Conservation (phyloP, 805 yeast genomes). For the Schizosaccharomyces cryophilus region DNA sequence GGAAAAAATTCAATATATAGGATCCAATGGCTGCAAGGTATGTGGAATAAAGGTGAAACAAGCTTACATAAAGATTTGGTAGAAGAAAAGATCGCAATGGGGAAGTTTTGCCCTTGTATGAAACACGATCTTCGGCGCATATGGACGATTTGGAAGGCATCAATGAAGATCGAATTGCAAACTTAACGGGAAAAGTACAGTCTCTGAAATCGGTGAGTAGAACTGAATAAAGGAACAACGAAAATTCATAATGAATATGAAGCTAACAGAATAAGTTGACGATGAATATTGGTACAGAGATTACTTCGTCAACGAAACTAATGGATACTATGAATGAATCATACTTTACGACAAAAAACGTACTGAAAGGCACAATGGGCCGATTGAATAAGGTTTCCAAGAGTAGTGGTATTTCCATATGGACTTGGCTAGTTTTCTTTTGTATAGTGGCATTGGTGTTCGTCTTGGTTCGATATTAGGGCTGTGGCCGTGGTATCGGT, state of each 20-base stretch:
- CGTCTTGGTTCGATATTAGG: background rate
- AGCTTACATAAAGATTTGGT: background rate
- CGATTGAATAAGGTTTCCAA: background rate
- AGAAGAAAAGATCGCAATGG: background rate
- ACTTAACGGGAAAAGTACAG: slow-evolving; percentile 2
- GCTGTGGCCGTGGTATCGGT: background rate
- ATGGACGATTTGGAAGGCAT: background rate
- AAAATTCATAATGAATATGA: background rate
- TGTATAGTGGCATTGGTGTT: background rate
- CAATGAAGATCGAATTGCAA: background rate
- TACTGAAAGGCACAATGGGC: background rate
- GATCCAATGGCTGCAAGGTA: background rate
- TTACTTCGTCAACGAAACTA: background rate
- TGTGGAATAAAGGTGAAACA: background rate
- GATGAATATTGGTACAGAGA: slow-evolving; percentile 1
- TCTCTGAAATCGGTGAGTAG: background rate
- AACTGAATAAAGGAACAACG: background rate
- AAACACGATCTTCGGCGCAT: background rate
- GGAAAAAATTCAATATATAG: background rate
- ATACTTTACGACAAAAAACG: background rate
- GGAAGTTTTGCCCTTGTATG: background rate
- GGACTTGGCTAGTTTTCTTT: background rate
- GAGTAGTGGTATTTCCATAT: background rate
- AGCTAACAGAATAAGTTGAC: background rate
- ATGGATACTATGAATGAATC: background rate